Base-by-base conservation (phyloP, 345 rosid species). In the Linum tenue region DNA sequence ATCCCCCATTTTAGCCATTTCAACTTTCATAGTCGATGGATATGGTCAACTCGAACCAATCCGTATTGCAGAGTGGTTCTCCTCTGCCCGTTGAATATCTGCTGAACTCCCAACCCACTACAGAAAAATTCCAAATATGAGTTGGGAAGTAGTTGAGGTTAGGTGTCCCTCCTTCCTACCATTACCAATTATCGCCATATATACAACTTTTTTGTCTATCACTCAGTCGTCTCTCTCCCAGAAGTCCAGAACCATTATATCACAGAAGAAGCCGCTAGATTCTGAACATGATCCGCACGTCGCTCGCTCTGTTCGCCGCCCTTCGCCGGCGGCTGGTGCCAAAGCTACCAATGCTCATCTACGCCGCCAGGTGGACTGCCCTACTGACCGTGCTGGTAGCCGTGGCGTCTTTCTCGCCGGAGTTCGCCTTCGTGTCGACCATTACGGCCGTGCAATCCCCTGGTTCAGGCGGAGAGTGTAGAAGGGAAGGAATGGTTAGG, bases 391-490 rank as follows among this genome's bases (percentile, higher is more conserved):
- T 70, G 42, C 76, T 83, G 0, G 98, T 89, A 8, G 92, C 87
- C 10, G 66, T 80, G 37, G 82, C 91, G n/a, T 89, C 98, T 3
- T 86, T 85, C 73, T 73, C 94, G n/a, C 92, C 94, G 0, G 91
- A 89, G 67, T 59, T 85, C 39, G 88, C 97, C 0, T 92, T 87
- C 50, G 91, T 83, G 0, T 83, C 86, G 11, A 86, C 91, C 31
- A 76, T 89, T 39, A 83, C 83, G 15, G 3, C 9, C 10, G 72
- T 81, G 56, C 70, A 82, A 2, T 86, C 92, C 5, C 63, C n/a
- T n/a, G n/a, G n/a, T n/a, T n/a, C 92, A 10, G 31, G 31, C 64
- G 69, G 14, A 6, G 79, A 66, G 57, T 86, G 96, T 61, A 69
- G 72, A 7, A 57, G 63, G 4, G 83, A 79, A 22, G 83, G 85